Evolutionary conservation across 192 early-diverging fungal species (phyloP), one percentile per base, ranked within the genome.

Genomic region (Allomyces arbusculus): DNA sequence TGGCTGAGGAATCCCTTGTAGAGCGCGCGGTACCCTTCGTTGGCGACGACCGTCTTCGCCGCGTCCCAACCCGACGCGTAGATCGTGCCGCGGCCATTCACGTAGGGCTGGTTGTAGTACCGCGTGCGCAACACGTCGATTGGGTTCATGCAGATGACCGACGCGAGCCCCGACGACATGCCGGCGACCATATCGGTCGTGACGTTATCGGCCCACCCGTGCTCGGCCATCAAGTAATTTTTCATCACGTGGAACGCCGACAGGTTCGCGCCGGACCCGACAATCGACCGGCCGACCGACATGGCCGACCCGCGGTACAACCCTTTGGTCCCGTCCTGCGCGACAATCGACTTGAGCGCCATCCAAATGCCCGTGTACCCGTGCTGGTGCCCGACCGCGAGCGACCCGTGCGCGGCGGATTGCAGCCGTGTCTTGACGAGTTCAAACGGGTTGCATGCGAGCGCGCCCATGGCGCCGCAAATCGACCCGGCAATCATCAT

Each of bases 391-490:
- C 86, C 86, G 23, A 88, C 86, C 7, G 86, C 83, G 10, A 81
- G 72, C 25, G 71, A 73, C 20, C 75, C 72, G 4, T 77, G 64
- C 1, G 79, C 73, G 33, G 80, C 68, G 0, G 79, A 81, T 67
- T 88, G 86, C 65, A 88, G 71, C 61, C 86, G 69, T 20, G 87
- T 88, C 70, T 88, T 88, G 65, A 88, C 76, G 9, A 88, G 73
- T 70, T 88, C 87, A 67, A 88, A 88, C 1, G 87, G 87, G 71
- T 88, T 88, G 44, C 85, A 86, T 11, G 78, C 73, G 63, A 87
- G 72, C 28, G 87, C 87, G 14, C 87, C 87, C 81, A 88, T 83
- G 24, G 84, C 84, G 44, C 87, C 87, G 64, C 85, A 87, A 12
- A 85, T 71, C 0, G 82, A 79, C 28, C 87, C 87, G 0, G 85